Evolutionary conservation across 2,329 filamentous ascomycete genomes (phyloP), one percentile per base, ranked within the genome.

Genomic region (Alternaria consortialis): DNA sequence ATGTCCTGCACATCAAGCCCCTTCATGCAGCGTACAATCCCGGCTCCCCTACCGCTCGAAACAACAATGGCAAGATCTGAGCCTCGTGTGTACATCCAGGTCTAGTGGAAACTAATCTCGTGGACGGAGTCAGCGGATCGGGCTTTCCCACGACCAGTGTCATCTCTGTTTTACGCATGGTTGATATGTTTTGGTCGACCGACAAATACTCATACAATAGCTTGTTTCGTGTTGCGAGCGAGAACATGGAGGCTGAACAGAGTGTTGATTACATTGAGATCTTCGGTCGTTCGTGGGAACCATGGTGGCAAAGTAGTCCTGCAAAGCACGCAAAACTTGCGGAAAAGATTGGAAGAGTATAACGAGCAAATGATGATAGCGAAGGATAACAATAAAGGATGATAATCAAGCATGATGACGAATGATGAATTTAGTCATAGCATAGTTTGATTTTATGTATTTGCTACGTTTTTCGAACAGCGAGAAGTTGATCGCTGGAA

Each of bases 61-160:
- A 53, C 17, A 47, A 53, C n/a, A 47, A 54, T 3, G 61, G 60
- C 2, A 58, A 66, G n/a, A 40, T 74, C 34, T 57, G 55, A 48
- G 51, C 63, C 9, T 69, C 60, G 3, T 53, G 46, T 20, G 40
- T 72, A 15, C 69, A 73, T 56, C 71, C 71, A 1, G 71, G 69
- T 5, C 56, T 57, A 2, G 66, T 73, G 2, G 31, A 51, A 20
- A 70, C 69, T 4, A 64, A 64, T 11, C 39, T 72, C n/a, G 53
- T 51, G 13, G 31, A 36, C 2, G 29, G 54, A n/a, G 47, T 58
- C 0, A 23, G 29, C 2, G n/a, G 13, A 25, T 54, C 23, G 20
- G 47, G 27, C n/a, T 50, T 39, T 4, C 29, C 13, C 4, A 56
- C 42, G 53, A 37, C 27, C 8, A 39, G 42, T 5, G 1, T 56